phyloP scores from a whole-genome alignment of 163 green algal species.

The Coccomyxa subellipsoidea region DNA sequence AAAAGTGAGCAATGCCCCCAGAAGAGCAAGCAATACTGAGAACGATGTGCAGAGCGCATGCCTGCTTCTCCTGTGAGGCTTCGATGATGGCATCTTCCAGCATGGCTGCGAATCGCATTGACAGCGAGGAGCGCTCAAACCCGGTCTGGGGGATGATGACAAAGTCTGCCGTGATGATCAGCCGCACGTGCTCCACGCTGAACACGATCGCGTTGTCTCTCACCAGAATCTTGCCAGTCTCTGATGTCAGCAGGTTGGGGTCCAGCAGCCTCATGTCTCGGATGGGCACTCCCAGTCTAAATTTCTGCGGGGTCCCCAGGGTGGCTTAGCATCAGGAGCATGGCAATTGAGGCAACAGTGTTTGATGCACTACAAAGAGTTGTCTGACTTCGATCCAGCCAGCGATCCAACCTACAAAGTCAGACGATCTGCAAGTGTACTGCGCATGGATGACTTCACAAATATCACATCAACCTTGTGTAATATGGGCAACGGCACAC shows the following conservation, averaged over 20 bases:
- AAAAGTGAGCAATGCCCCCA: too few relatives aligned
- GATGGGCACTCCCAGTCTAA: slow-evolving; percentile 71
- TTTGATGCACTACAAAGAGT: background rate
- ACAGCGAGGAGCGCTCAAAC: slow-evolving; percentile 43
- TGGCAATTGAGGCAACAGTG: too few relatives aligned
- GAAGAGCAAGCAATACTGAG: too few relatives aligned
- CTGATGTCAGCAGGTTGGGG: slow-evolving; percentile 47
- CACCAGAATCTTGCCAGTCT: slow-evolving; percentile 70
- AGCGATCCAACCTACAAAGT: too few relatives aligned
- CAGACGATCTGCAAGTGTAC: background rate
- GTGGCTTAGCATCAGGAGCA: too few relatives aligned
- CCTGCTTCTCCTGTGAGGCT: slow-evolving; percentile 8
- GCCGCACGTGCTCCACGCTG: slow-evolving; percentile 69
- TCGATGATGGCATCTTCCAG: slow-evolving; percentile 31
- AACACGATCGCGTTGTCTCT: slow-evolving; percentile 81
- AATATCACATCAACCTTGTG: background rate
- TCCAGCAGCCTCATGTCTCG: slow-evolving; percentile 85
- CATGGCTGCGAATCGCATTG: slow-evolving; percentile 15
- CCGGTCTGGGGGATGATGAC: slow-evolving; percentile 55
- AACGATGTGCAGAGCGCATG: slow-evolving; percentile 4
- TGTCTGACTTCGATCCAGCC: background rate
- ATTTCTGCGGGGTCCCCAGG: slow-evolving; percentile 22
- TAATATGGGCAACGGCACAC: background rate
- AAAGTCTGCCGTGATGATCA: slow-evolving; percentile 75
- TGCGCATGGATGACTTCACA: background rate